Conservation (phyloP, 225 moss, liverwort and hornwort genomes). For the Bryum argenteum region DNA sequence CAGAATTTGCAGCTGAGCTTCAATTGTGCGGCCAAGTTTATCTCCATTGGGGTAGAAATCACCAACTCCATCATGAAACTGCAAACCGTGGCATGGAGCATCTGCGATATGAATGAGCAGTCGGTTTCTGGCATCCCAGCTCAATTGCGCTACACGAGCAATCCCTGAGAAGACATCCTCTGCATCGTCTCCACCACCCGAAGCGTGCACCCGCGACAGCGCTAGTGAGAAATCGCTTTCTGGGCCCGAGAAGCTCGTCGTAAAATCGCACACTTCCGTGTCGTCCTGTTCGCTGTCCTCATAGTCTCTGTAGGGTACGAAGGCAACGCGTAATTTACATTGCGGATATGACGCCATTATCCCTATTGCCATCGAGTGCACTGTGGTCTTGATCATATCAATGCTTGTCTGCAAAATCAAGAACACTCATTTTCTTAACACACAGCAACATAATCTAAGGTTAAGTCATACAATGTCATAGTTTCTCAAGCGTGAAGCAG, state of each 20-base stretch:
- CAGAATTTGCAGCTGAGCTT: constrained; percentile 40
- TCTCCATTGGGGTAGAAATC: constrained; percentile 40
- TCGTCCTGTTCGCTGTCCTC: constrained; percentile 62
- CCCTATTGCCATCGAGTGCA: constrained; percentile 76
- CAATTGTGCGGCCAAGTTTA: constrained; percentile 42
- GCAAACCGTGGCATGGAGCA: constrained; percentile 86
- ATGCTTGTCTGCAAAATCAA: constrained; percentile 56
- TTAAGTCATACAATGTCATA: too few species aligned
- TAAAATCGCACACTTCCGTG: constrained; percentile 75
- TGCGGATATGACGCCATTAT: constrained; percentile 71
- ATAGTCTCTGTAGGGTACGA: constrained; percentile 87
- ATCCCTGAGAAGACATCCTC: constrained; percentile 93
- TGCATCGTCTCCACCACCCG: constrained; percentile 74
- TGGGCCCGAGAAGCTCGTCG: constrained; percentile 68
- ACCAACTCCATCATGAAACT: constrained; percentile 54
- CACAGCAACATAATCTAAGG: neutral
- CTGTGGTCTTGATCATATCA: constrained; percentile 87
- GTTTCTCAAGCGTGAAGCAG: too few species aligned
- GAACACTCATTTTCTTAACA: constrained; percentile 20
- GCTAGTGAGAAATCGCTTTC: constrained; percentile 62
- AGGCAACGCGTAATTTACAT: constrained; percentile 82
- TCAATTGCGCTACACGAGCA: constrained; percentile 66
- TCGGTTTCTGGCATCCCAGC: constrained; percentile 79
- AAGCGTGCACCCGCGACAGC: constrained; percentile 57
- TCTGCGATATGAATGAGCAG: constrained; percentile 89